These are phyloP conservation scores for Diplosphaera chodatii DNA, from an alignment of 139 green algal genomes.

Conservation along the genomic window DNA sequence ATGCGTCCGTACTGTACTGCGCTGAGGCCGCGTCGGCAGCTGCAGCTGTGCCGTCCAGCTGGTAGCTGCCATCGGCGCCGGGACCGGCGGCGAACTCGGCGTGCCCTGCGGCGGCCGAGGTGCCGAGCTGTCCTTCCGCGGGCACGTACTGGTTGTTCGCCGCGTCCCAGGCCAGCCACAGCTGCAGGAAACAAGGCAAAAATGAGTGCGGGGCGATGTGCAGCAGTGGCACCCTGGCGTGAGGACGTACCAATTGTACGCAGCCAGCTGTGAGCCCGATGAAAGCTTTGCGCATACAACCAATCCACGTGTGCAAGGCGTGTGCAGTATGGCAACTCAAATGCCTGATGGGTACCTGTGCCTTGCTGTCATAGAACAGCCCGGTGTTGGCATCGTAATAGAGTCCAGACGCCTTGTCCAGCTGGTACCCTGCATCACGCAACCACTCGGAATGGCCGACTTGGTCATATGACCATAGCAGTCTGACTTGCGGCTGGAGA, in stretches of 20 bases:
- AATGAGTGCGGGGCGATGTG: no score
- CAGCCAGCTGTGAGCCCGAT: no score
- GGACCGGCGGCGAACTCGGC: not conserved
- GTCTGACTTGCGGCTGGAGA: no score
- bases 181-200: not conserved
- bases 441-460: no score
- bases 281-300: slow-evolving; percentile 57
- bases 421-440: slow-evolving; percentile 61
- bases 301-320: slow-evolving; percentile 42
- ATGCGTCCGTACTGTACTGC: not conserved
- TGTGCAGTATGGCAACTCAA: not conserved
- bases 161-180: not conserved
- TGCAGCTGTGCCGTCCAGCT: not conserved
- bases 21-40: not conserved
- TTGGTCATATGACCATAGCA: no score
- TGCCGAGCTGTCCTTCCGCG: slow-evolving; percentile 7
- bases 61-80: not conserved
- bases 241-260: no score
- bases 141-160: not conserved
- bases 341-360: no score
- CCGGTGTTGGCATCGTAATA: slow-evolving; percentile 67
- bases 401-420: slow-evolving; percentile 38
- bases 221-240: no score
- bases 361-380: slow-evolving; percentile 18
- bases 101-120: slow-evolving; percentile 11